phyloP scores from a whole-genome alignment of 1,284 basidiomycete species.

The Trametes sp. region DNA sequence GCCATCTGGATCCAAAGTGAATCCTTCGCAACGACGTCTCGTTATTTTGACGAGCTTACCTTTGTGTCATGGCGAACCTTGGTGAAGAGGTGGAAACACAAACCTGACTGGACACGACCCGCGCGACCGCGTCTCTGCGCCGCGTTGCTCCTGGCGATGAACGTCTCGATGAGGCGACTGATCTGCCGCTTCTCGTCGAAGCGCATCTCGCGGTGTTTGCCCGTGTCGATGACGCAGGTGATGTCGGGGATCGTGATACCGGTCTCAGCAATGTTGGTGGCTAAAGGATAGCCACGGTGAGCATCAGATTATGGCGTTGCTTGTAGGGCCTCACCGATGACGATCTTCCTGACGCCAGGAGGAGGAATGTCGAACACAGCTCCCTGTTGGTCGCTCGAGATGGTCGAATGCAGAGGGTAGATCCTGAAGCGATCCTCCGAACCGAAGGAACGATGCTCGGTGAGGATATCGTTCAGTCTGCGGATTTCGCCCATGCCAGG shows the following conservation, averaged over 20 bases:
- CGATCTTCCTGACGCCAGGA: slow-evolving; percentile 86
- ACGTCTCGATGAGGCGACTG: slow-evolving; percentile 92
- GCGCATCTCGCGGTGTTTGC: slow-evolving; percentile 94
- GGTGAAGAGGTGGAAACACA: slow-evolving; percentile 98
- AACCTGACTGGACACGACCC: slow-evolving; percentile 89
- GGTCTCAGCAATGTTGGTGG: slow-evolving; percentile 81
- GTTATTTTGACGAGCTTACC: slow-evolving; percentile 43
- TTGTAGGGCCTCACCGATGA: slow-evolving; percentile 68
- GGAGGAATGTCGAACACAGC: slow-evolving; percentile 92
- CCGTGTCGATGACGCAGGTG: slow-evolving; percentile 96
- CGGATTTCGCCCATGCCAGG: slow-evolving; percentile 95
- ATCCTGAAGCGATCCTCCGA: slow-evolving; percentile 73
- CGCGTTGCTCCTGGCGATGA: slow-evolving; percentile 93
- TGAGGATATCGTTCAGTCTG: slow-evolving; percentile 83
- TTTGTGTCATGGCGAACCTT: slow-evolving; percentile 84
- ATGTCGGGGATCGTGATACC: slow-evolving; percentile 99
- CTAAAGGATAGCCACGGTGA: slow-evolving; percentile 43
- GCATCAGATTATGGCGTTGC: neutral
- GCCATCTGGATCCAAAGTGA: slow-evolving; percentile 70
- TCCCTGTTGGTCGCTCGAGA: slow-evolving; percentile 90
- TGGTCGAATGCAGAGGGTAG: slow-evolving; percentile 93
- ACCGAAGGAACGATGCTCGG: slow-evolving; percentile 82
- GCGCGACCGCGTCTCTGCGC: slow-evolving; percentile 91
- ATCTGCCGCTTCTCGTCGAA: slow-evolving; percentile 99
- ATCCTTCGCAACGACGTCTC: slow-evolving; percentile 27